These are phyloP conservation scores for Ramalina peruviana DNA, from an alignment of 495 filamentous ascomycete genomes.

Conservation along the genomic window DNA sequence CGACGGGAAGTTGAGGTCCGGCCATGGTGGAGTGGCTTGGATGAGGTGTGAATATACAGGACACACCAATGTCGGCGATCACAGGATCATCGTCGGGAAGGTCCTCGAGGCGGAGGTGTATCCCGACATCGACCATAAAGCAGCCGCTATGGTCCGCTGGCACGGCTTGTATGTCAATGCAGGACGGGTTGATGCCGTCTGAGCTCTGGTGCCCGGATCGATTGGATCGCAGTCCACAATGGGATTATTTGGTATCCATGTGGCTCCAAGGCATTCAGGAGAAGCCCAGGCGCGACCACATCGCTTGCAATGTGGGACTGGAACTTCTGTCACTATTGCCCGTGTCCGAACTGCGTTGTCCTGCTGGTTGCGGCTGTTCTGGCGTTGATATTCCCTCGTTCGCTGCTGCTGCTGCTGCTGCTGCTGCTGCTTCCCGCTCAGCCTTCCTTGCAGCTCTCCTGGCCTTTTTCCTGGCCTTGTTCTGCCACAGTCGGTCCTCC, in stretches of 20 bases:
- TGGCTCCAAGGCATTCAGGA: too few relatives aligned
- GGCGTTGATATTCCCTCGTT: not conserved
- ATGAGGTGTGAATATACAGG: conserved; percentile 14
- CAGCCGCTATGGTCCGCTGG: not conserved
- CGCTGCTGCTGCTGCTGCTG: not conserved
- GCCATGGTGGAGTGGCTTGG: conserved; percentile 28
- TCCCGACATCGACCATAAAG: not conserved
- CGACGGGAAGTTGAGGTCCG: conserved; percentile 15
- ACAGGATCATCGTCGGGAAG: conserved; percentile 5
- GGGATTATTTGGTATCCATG: too few relatives aligned
- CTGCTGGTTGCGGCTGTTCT: too few relatives aligned
- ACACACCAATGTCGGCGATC: conserved; percentile 5
- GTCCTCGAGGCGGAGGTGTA: conserved; percentile 12
- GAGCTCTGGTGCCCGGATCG: too few relatives aligned
- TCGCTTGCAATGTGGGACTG: too few relatives aligned
- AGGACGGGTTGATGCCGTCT: not conserved
- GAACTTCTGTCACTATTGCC: too few relatives aligned
- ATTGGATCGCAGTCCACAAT: too few relatives aligned
- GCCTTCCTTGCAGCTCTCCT: conserved; percentile 17
- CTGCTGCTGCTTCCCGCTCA: conserved; percentile 3
- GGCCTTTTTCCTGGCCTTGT: conserved; percentile 21
- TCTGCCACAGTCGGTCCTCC: conserved; percentile 53
- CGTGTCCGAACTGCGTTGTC: too few relatives aligned
- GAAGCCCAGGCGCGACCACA: too few relatives aligned
- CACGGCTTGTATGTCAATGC: not conserved